Evolutionary conservation across 2,329 filamentous ascomycete species (phyloP).

Genomic region (Exophiala spinifera): DNA sequence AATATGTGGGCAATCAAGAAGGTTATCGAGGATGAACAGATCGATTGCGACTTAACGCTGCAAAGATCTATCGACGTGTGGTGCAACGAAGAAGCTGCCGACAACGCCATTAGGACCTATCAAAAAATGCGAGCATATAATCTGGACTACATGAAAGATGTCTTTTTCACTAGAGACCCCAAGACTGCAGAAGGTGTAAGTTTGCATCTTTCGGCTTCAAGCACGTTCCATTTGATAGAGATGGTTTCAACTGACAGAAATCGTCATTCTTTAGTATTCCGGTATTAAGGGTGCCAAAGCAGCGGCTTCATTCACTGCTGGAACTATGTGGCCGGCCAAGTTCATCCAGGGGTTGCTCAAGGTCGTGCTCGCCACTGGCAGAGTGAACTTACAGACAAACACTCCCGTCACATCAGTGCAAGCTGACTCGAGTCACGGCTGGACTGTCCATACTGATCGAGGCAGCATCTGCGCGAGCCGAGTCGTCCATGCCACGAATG

Average conservation of each 20-base stretch:
- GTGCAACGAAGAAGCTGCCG: constrained; percentile 32
- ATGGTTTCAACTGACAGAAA: not conserved
- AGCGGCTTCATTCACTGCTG: constrained; percentile 35
- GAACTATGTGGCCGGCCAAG: constrained; percentile 66
- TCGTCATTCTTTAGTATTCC: constrained; percentile 51
- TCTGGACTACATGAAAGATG: constrained; percentile 30
- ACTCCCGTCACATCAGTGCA: constrained; percentile 40
- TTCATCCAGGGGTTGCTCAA: constrained; percentile 72
- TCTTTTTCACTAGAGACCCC: constrained; percentile 31
- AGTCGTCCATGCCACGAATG: constrained; percentile 80
- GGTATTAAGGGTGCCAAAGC: constrained; percentile 38
- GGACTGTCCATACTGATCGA: too few species aligned
- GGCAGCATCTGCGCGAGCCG: constrained; percentile 52
- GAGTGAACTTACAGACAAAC: constrained; percentile 53
- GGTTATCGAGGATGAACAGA: constrained; percentile 39
- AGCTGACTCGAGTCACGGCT: constrained; percentile 13
- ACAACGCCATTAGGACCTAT: constrained; percentile 33
- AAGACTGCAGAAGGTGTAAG: constrained; percentile 10
- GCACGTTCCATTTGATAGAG: too few species aligned
- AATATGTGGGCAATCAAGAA: constrained; percentile 39
- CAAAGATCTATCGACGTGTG: constrained; percentile 40
- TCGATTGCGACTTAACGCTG: constrained; percentile 43
- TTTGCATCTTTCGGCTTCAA: constrained; percentile 22
- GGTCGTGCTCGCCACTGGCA: constrained; percentile 46
- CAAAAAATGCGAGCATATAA: constrained; percentile 30